phyloP scores from a whole-genome alignment of 495 filamentous ascomycete species.

The Penicillium antarcticum region DNA sequence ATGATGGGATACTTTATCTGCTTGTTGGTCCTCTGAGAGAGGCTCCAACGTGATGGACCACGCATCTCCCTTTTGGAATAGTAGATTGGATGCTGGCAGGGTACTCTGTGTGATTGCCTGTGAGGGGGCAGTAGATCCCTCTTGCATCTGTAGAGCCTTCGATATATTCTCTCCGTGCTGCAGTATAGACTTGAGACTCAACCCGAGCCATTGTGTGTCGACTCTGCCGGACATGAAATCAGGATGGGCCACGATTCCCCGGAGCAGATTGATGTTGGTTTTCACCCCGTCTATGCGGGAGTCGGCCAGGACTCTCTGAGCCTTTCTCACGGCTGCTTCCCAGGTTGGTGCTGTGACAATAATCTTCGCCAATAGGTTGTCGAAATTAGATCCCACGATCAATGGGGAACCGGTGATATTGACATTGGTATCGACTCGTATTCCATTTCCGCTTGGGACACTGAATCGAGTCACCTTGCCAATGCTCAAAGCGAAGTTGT shows the following conservation, averaged over 20 bases:
- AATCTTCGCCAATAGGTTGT: slow-evolving; percentile 60
- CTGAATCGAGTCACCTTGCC: slow-evolving; percentile 52
- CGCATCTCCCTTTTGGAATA: slow-evolving; percentile 55
- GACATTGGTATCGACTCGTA: slow-evolving; percentile 55
- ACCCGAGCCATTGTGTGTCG: slow-evolving; percentile 59
- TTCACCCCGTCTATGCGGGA: slow-evolving; percentile 51
- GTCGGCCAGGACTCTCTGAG: slow-evolving; percentile 52
- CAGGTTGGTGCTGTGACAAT: slow-evolving; percentile 54
- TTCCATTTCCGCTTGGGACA: slow-evolving; percentile 53
- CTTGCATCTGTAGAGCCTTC: slow-evolving; percentile 4
- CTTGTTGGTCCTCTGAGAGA: slow-evolving; percentile 8
- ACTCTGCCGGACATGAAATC: slow-evolving; percentile 43
- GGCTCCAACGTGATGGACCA: slow-evolving; percentile 51
- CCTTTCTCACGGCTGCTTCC: slow-evolving; percentile 49
- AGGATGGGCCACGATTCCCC: slow-evolving; percentile 47
- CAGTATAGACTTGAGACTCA: slow-evolving; percentile 37
- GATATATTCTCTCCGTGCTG: slow-evolving; percentile 28
- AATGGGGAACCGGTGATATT: slow-evolving; percentile 26
- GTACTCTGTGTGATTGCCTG: slow-evolving; percentile 3
- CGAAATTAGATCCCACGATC: slow-evolving; percentile 53
- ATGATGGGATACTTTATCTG: slow-evolving; percentile 32
- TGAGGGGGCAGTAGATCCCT: not conserved
- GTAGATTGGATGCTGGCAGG: slow-evolving; percentile 31
- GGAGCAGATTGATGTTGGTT: slow-evolving; percentile 52
- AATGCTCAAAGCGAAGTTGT: slow-evolving; percentile 53